Base-by-base conservation (phyloP, 2,329 filamentous ascomycete genomes). In the Fusarium floridanum region DNA sequence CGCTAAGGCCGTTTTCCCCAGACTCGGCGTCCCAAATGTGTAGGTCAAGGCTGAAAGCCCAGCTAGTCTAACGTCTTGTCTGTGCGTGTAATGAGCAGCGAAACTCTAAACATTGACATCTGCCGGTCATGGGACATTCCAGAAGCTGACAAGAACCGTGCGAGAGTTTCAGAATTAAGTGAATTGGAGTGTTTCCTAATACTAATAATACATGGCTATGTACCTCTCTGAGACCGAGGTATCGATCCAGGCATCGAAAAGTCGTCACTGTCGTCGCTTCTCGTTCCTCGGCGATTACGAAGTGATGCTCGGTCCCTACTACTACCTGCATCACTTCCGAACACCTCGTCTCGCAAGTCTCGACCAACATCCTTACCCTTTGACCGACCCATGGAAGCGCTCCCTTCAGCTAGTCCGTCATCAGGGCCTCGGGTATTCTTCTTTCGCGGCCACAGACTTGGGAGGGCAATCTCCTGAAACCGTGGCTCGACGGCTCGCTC, bases 401-500 rank as follows among this genome's bases (percentile, higher is more conserved):
- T 81, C 43, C 81, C 83, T 41, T 87, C 87, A 6, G 86, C 82
- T 34, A 88, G 82, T 5, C 83, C 83, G 24, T 92, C 91, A 22
- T 92, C 92, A 1, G 92, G 92, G 6, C 93, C 94, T 29, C 94
- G 86, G 0, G 94, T 95, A 77, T 95, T 97, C 85, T 91, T 93
- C 85, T 95, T 96, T 56, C 94, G 86, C 2, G 94, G 94, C 94
- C 94, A 97, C 68, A 97, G 81, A 76, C 91, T 95, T 0, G 94
- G 94, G 10, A 97, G 86, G 1, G 93, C 93, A 74, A 97, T 96
- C 80, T 97, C 94, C 81, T 97, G 94, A 82, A 97, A 97, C 29
- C 94, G 89, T 2, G 94, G 94, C 83, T 97, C 94, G 8, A 97
- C 94, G 72, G 92, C 94, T 56, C 94, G 90, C 80, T 97, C 94